These are phyloP conservation scores for Urtica urens DNA, from an alignment of 306 rosid genomes.

Conservation along the genomic window DNA sequence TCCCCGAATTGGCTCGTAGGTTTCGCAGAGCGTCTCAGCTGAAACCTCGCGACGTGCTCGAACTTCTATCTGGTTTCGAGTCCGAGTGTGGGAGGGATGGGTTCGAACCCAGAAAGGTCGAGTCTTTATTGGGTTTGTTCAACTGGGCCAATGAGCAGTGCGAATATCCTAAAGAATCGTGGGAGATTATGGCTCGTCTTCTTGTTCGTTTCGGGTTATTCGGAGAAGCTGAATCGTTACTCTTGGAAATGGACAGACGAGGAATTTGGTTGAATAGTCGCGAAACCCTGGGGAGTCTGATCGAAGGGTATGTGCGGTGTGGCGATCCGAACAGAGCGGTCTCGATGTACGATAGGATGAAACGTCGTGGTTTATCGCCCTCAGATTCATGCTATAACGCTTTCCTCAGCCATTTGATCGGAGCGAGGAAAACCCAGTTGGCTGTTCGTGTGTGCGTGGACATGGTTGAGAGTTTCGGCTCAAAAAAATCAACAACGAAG, in stretches of 20 bases:
- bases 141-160: conserved; percentile 29
- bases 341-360: conserved; percentile 34
- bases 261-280: conserved; percentile 26
- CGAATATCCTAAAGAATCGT: conserved; percentile 27
- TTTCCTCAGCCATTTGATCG: conserved; percentile 41
- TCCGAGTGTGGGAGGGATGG: conserved; percentile 25
- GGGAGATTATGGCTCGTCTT: conserved; percentile 56
- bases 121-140: conserved; percentile 53
- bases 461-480: conserved; percentile 32
- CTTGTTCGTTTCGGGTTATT: conserved; percentile 49
- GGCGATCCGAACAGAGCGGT: conserved; percentile 50
- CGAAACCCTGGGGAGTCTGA: conserved; percentile 30
- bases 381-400: conserved; percentile 28
- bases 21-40: conserved; percentile 39
- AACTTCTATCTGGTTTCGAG: conserved; percentile 41
- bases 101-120: conserved; percentile 39
- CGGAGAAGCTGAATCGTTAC: conserved; percentile 51
- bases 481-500: conserved; percentile 31
- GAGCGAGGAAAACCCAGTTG: conserved; percentile 28
- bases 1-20: conserved; percentile 48
- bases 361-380: conserved; percentile 25
- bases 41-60: conserved; percentile 45
- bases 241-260: conserved; percentile 29
- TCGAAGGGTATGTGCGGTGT: conserved; percentile 38
- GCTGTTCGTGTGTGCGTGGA: conserved; percentile 38